Conservation (phyloP, 2,329 filamentous ascomycete genomes). For the Cladosporium sp. region DNA sequence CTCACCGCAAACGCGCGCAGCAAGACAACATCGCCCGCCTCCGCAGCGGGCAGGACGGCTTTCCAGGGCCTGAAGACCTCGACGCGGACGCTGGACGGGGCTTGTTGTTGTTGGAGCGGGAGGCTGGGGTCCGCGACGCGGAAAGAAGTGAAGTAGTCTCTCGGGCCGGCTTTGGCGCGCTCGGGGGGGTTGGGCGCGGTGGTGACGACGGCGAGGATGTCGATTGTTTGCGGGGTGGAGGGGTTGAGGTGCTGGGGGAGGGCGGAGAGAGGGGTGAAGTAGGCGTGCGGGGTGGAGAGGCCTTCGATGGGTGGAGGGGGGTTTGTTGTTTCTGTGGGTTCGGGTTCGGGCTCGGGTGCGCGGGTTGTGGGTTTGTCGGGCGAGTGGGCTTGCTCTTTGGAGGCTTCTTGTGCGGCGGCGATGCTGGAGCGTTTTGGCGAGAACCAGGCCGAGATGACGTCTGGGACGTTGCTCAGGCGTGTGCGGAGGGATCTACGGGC, state of each 20-base stretch:
- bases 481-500: constrained; percentile 23
- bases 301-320: constrained; percentile 27
- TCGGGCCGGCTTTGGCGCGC: constrained; percentile 36
- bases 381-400: not conserved
- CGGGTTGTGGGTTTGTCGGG: not conserved
- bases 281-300: constrained; percentile 26
- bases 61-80: constrained; percentile 41
- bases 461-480: constrained; percentile 27
- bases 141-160: constrained; percentile 39
- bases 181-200: constrained; percentile 27
- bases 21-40: constrained; percentile 40
- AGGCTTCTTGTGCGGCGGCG: constrained; percentile 5
- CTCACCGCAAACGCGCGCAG: constrained; percentile 40
- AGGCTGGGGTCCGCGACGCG: constrained; percentile 35
- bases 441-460: constrained; percentile 33
- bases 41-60: constrained; percentile 35
- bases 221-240: constrained; percentile 33
- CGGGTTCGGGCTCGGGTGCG: not conserved
- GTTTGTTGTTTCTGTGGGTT: constrained; percentile 21
- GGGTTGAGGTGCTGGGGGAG: constrained; percentile 36
- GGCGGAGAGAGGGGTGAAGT: constrained; percentile 40
- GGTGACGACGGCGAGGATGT: constrained; percentile 41
- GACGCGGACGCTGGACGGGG: constrained; percentile 23
- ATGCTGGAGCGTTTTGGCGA: constrained; percentile 22
- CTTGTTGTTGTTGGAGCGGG: not conserved